Base-by-base conservation (phyloP, 352 stramenopile species). In the Phytophthora pseudosyringae region DNA sequence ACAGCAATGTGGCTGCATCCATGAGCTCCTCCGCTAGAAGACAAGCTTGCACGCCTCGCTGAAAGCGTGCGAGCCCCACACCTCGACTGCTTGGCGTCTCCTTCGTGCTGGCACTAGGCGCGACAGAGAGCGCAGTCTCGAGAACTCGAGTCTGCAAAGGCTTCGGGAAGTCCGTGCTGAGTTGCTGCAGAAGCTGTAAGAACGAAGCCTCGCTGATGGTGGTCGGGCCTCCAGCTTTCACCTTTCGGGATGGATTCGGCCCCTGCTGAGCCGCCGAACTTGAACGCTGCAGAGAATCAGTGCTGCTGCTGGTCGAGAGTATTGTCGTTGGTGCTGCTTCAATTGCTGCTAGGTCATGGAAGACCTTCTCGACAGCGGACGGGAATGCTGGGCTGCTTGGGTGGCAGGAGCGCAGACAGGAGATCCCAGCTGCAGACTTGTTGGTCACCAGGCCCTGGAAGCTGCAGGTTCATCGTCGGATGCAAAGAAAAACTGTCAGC, bases 11-110 rank as follows among this genome's bases (percentile, higher is more conserved):
- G 5, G 52, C 59, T 46, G 59, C 45, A 45, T 73, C 65, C 7
- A 73, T 7, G 4, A 73, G 52, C 4, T 73, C 65, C 61, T 73
- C 65, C 18, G 65, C 13, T 3, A 73, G 40, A 1, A 73, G 59
- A 39, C 65, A 73, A n/a, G 21, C 31, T 29, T 69, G 51, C 1
- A 73, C 59, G n/a, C 51, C 52, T 48, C 59, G 59, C 33, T 59
- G 52, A 47, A 73, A 73, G 10, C 46, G 46, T 15, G 59, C 36
- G 5, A 73, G 28, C 1, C 52, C 52, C 39, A 73, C 65, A 13
- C 32, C 18, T 47, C 59, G 46, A 21, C 1, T 49, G 9, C 16
- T 44, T 4, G 25, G 4, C 5, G 9, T 9, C 15, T 68, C 51
- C 32, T 63, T 59, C 8, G 43, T 32, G 11, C 6, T 47, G 16